Base-by-base conservation (phyloP, 2,329 filamentous ascomycete genomes). In the Celoporthe dispersa region DNA sequence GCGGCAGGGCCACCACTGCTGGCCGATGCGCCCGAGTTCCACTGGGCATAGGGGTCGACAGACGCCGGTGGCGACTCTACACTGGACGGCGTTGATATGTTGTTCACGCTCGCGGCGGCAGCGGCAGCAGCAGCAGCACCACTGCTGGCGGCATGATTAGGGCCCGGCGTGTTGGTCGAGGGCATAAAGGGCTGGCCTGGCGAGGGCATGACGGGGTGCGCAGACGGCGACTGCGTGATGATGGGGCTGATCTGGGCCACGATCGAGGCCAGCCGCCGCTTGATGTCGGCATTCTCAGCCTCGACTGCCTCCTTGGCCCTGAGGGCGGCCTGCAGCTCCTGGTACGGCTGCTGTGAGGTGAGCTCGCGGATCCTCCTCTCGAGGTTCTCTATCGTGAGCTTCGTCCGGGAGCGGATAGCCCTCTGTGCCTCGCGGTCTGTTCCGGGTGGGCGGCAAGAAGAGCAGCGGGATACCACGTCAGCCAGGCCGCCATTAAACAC, bases 341-440 rank as follows among this genome's bases (percentile, higher is more conserved):
- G 90, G 75, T 94, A 94, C 0, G 93, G 93, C 79, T 94, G 90
- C 80, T 94, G 91, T 69, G 87, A 91, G 69, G 92, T 92, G 74
- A 97, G 85, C 72, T 95, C 92, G 68, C 87, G 85, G 72, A 97
- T 94, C 72, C 88, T 86, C 71, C 85, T 85, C 79, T 96, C 92
- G 70, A 96, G 84, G 8, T 81, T 83, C 77, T 95, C 92, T 74
- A 96, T 96, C 79, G 92, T 91, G 70, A 89, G 88, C 81, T 91
- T 93, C 37, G 93, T 96, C 68, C 93, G 88, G 81, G 95, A 92
- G 57, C 93, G 87, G 71, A 97, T 96, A 53, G 92, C 93, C 64
- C 93, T 88, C 79, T 97, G 93, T 39, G 93, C 94, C 79, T 97
- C 93, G 70, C 93, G 90, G 78, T 97, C 93, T 87, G 89, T 60